Conservation (phyloP, 495 filamentous ascomycete genomes). For the Glonium stellatum region DNA sequence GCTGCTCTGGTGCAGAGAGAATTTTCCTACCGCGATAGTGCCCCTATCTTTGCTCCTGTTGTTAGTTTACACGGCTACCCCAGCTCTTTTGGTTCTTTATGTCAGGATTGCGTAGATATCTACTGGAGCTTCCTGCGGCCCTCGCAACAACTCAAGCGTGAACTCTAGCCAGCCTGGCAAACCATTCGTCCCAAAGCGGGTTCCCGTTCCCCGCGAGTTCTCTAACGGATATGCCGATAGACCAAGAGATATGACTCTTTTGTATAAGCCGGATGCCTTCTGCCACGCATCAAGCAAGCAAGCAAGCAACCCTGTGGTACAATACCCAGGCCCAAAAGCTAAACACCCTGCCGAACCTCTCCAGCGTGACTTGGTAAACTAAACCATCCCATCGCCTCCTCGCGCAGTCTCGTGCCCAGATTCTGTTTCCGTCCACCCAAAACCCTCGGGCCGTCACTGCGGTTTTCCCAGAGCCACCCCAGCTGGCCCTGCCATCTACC, state of each 20-base stretch:
- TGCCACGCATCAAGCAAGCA: too few species aligned
- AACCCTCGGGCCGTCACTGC: neutral
- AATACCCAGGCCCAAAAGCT: too few species aligned
- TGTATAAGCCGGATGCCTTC: too few species aligned
- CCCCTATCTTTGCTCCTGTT: too few species aligned
- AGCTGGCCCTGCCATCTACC: neutral
- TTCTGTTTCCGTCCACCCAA: neutral
- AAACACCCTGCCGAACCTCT: too few species aligned
- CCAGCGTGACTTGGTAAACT: neutral
- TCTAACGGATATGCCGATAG: neutral
- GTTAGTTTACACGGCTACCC: too few species aligned
- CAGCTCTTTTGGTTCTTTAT: too few species aligned
- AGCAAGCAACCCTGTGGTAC: too few species aligned
- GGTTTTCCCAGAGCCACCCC: neutral
- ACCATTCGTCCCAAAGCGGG: neutral
- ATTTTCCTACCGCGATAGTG: too few species aligned
- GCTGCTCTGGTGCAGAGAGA: too few species aligned
- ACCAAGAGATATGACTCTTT: neutral
- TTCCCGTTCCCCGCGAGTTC: neutral
- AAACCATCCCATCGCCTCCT: conserved; percentile 10
- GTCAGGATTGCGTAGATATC: neutral
- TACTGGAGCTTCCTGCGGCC: neutral
- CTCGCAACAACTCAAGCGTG: neutral
- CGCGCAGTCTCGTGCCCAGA: conserved; percentile 7
- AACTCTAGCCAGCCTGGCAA: neutral